Percentiles rank a stretch among this genome's conserved stretches.
Evolutionary conservation across 768 basidiomycete species (phyloP).

Genomic region (Leccinum imitatum): DNA sequence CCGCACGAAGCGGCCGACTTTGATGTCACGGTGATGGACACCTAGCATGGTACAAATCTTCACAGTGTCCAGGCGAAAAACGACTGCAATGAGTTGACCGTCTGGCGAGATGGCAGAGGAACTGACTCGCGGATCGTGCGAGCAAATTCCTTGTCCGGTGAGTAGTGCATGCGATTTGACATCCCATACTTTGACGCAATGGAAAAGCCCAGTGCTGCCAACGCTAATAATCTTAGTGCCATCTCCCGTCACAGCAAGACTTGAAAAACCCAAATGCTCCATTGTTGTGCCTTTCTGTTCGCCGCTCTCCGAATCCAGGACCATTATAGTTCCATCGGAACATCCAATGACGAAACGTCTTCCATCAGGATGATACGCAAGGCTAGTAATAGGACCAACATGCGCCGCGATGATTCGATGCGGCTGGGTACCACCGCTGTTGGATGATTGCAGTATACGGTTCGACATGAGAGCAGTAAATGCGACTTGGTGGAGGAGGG

Average conservation of each 20-base stretch:
- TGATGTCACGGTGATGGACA: background rate
- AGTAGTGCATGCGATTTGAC: background rate
- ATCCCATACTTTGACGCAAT: background rate
- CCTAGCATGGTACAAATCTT: background rate
- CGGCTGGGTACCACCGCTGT: background rate
- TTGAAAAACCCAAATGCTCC: background rate
- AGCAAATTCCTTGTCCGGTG: background rate
- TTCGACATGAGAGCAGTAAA: background rate
- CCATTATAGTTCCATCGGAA: background rate
- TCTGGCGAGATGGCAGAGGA: background rate
- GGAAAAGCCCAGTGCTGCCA: accelerated
- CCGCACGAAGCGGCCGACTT: background rate
- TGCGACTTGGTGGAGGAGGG: background rate
- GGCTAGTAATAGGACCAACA: background rate
- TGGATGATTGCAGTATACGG: background rate
- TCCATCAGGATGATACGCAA: background rate
- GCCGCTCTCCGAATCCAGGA: background rate
- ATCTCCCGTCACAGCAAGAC: background rate
- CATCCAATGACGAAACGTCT: background rate
- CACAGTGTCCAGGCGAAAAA: no score
- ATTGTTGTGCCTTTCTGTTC: background rate
- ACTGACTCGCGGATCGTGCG: accelerated
- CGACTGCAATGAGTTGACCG: no score
- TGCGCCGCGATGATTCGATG: background rate
- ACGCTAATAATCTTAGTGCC: background rate